phyloP scores from a whole-genome alignment of 2,329 filamentous ascomycete species.

The Penicillium occitanis region DNA sequence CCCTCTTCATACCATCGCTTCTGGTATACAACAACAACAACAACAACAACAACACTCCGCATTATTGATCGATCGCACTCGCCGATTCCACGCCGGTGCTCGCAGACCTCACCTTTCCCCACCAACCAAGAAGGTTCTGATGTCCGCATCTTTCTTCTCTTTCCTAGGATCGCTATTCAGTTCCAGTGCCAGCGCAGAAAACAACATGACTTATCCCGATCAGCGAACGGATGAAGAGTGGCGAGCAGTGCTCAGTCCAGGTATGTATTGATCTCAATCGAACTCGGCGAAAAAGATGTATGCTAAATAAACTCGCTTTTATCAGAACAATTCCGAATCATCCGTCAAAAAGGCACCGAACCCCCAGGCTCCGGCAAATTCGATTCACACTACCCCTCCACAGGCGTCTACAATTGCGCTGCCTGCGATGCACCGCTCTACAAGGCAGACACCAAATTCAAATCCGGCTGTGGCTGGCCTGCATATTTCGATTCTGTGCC shows the following conservation, averaged over 20 bases:
- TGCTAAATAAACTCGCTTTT: background rate
- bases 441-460: conserved; percentile 92
- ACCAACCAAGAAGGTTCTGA: conserved; percentile 30
- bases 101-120: conserved; percentile 10
- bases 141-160: conserved; percentile 74
- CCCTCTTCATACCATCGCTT: background rate
- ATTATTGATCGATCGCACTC: background rate
- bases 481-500: conserved; percentile 96
- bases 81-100: conserved; percentile 13
- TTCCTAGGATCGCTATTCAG: conserved; percentile 76
- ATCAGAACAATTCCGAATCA: conserved; percentile 89
- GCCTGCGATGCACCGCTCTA: conserved; percentile 87
- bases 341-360: conserved; percentile 91
- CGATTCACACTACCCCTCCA: conserved; percentile 76
- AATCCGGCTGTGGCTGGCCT: conserved; percentile 94
- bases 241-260: conserved; percentile 76
- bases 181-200: conserved; percentile 54
- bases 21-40: background rate
- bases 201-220: conserved; percentile 65
- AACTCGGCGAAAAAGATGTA: background rate
- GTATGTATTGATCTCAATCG: conserved; percentile 43
- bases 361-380: conserved; percentile 75
- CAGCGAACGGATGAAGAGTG: conserved; percentile 81
- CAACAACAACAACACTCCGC: background rate
- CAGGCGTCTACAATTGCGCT: conserved; percentile 82